Conservation (phyloP, 345 rosid species). For the Corchorus olitorius region DNA sequence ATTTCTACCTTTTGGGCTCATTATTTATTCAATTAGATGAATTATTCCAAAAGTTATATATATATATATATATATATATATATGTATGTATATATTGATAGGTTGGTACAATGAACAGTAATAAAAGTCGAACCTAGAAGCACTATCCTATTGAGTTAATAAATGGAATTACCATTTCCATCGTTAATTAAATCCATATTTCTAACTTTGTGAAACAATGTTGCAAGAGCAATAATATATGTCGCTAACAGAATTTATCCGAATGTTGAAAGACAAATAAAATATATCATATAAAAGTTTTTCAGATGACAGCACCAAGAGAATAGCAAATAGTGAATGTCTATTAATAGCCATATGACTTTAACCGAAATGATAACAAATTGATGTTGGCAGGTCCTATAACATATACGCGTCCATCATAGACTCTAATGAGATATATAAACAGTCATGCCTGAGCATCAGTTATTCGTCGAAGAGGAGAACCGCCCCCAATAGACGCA, state of each 20-base stretch:
- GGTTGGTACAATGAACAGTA: not conserved
- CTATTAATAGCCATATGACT: too few species aligned
- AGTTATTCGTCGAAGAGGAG: slow-evolving; percentile 89
- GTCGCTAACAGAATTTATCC: not conserved
- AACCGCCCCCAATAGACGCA: slow-evolving; percentile 97
- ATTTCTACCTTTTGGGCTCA: not conserved
- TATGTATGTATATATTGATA: not conserved
- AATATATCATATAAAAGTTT: not conserved
- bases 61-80: not conserved
- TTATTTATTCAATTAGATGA: not conserved
- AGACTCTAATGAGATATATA: slow-evolving; percentile 8
- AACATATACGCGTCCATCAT: not conserved
- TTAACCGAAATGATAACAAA: not conserved
- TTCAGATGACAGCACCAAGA: slow-evolving; percentile 11
- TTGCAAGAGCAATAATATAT: not conserved
- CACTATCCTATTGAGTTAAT: not conserved
- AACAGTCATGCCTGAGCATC: slow-evolving; percentile 72
- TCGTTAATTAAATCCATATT: slow-evolving; percentile 6
- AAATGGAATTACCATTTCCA: not conserved
- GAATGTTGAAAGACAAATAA: not conserved
- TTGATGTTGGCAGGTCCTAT: slow-evolving; percentile 3
- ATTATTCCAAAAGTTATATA: not conserved
- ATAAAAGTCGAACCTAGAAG: not conserved
- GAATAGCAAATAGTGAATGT: not conserved
- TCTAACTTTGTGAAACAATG: not conserved